phyloP scores from a whole-genome alignment of 2,329 filamentous ascomycete genomes.

The Colletotrichum gloeosporioides region DNA sequence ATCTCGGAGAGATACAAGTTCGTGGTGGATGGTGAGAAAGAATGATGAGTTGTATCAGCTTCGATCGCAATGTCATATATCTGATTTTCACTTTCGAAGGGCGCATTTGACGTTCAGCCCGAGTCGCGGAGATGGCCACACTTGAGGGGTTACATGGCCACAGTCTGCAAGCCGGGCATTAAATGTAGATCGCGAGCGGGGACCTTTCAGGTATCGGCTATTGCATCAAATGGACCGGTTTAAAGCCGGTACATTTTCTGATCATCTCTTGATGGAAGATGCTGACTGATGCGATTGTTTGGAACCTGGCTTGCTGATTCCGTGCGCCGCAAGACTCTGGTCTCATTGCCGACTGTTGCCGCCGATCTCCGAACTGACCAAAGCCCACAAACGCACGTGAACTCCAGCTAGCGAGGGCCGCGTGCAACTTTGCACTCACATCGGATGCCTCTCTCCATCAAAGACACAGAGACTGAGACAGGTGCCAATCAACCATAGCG shows the following conservation, averaged over 20 bases:
- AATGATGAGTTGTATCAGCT: neutral
- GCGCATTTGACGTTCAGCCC: neutral
- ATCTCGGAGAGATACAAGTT: neutral
- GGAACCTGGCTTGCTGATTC: neutral
- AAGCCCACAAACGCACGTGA: neutral
- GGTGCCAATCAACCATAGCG: neutral
- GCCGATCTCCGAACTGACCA: neutral
- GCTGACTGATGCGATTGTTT: neutral
- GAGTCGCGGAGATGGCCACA: neutral
- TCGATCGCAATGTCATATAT: neutral
- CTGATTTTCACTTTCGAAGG: neutral
- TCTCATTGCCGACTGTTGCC: neutral
- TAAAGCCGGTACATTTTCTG: neutral
- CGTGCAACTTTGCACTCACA: neutral
- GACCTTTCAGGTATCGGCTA: neutral
- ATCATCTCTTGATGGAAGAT: neutral
- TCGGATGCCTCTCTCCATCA: neutral
- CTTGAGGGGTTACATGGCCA: neutral
- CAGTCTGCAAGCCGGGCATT: neutral
- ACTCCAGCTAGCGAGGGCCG: neutral
- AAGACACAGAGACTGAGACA: neutral
- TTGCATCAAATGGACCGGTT: neutral
- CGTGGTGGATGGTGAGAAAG: neutral
- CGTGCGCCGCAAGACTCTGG: neutral
- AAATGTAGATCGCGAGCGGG: neutral